Evolutionary conservation across 139 green algal species (phyloP), one percentile per base, ranked within the genome.

Genomic region (Micractinium sp.): DNA sequence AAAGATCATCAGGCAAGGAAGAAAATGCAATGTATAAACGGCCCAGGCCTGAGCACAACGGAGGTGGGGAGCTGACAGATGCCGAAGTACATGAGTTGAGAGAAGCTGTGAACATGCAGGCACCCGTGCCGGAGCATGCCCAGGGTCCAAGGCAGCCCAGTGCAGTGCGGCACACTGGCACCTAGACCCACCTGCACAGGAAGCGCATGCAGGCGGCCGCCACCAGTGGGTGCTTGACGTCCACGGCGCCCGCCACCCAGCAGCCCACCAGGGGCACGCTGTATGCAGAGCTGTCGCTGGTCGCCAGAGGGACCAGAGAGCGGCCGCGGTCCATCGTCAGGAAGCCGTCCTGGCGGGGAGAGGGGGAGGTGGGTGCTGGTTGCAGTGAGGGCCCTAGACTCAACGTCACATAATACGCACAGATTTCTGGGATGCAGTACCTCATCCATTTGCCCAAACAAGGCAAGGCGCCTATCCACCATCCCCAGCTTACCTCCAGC

Each of bases 311-410:
- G 47, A 92, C 85, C 35, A 90, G 67, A 36, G 33, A 87, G 27
- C 89, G 79, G 71, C 85, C 89, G 22, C 86, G 89, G 53, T 92
- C 89, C 89, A 92, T 90, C 56, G 89, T 87, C 9, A 92, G 69
- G 20, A 92, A 69, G 27, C 89, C 89, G 67, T 82, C 88, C 89
- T 90, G 85, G 41, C 31, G 5, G 23, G 15, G 78, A 14, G 22
- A 25, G 66, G 15, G 29, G 20, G 82, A 63, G 56, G 4, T 18
- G 22, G 25, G 38, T 80, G 36, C 36, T 12, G 78, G 78, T 39
- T 38, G 75, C 35, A 81, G 71, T 78, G 71, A 56, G 75, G 47
- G 47, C 16, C 35, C 35, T 86, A 22, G 25, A 71, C 36, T n/a
- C 56, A 56, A 71, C 2, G 3, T 9, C 47, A 71, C 12, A 25